Evolutionary conservation across 306 rosid genomes (phyloP), one percentile per base, ranked within the genome.

Genomic region (Myrica gale): DNA sequence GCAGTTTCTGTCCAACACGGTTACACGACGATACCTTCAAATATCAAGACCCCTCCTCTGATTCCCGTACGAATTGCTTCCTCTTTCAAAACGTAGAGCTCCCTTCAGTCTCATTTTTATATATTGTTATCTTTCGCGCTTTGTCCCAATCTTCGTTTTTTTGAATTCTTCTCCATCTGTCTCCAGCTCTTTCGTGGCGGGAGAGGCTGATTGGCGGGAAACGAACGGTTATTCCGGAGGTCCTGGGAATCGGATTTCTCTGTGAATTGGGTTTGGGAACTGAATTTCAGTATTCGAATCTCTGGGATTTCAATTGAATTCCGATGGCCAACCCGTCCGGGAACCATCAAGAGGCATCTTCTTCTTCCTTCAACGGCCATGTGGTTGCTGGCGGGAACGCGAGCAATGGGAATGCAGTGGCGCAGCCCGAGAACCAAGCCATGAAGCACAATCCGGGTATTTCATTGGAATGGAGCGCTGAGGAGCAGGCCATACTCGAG

Each of bases 391-490:
- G 87, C 57, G 82, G 84, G 63, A 84, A 82, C 65, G 83, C 84
- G 48, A 84, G 53, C 19, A 87, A 87, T 80, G 98, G 98, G 17
- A 88, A 84, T 79, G 85, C 93, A 10, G 87, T 62, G 56, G 46
- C 84, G 9, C 91, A 79, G 5, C 88, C 91, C 3, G 97, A 95
- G 48, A 86, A 79, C 78, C 85, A 95, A 0, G 85, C 91, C 65
- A 82, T 89, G 97, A 95, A 90, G 86, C 99, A 95, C 83, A 92
- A 92, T 83, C 99, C 99, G 7, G 99, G 97, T 11, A 85, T 95
- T 58, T 82, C 96, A 7, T 83, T 81, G 88, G 96, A 92, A 73
- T 92, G 99, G 99, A 88, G 86, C 11, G 11, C 91, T 0, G 99
- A 95, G 12, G 99, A 92, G 79, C 99, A 95, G 86, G 57, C 88